Evolutionary conservation across 495 filamentous ascomycete genomes (phyloP).

Genomic region (Aspergillus heteromorphus): DNA sequence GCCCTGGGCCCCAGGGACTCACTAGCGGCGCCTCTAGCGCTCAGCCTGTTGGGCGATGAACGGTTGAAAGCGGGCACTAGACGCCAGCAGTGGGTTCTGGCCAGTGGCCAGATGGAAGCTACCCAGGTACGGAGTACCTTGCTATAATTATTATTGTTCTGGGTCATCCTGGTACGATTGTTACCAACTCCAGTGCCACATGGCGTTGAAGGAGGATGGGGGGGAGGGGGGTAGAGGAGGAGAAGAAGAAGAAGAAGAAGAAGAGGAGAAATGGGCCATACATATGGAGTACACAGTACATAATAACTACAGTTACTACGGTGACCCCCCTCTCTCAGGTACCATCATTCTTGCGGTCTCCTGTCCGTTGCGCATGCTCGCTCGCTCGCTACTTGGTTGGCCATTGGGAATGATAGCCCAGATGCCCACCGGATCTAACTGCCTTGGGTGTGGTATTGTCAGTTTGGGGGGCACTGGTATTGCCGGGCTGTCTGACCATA

Average conservation of each 20-base stretch:
- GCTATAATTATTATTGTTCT: neutral
- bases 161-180: neutral
- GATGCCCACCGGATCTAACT: neutral
- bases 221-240: too few species aligned
- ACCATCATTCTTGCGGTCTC: neutral
- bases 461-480: neutral
- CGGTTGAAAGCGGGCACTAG: constrained; percentile 4
- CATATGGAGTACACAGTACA: too few species aligned
- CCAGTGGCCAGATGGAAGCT: neutral
- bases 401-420: neutral
- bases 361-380: neutral
- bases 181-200: neutral
- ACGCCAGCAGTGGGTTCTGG: constrained; percentile 6
- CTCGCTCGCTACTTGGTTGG: neutral
- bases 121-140: neutral
- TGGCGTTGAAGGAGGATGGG: neutral
- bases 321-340: neutral
- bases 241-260: neutral
- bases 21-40: constrained; percentile 14
- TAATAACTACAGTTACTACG: neutral
- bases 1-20: constrained; percentile 9
- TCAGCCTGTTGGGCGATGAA: constrained; percentile 11
- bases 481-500: too few species aligned
- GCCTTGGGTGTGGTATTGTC: neutral
- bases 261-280: neutral